Evolutionary conservation across 805 yeast species (phyloP).

Genomic region (Metschnikowia lachancei): DNA sequence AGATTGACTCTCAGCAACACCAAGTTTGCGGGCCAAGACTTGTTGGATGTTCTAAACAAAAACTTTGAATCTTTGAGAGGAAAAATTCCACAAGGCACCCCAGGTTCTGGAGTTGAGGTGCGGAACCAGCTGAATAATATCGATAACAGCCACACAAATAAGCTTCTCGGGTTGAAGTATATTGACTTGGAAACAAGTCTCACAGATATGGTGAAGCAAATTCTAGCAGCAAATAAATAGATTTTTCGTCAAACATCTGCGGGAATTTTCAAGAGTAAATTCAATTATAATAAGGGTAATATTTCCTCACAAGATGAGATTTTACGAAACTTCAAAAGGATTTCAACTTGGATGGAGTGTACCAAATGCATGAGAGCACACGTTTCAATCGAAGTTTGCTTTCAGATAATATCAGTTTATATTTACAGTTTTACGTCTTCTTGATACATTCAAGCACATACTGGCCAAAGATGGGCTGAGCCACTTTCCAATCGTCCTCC

Average conservation of each 20-base stretch:
- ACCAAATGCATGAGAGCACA: too few relatives aligned
- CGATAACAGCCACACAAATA: conserved; percentile 38
- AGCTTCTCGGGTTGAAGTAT: conserved; percentile 39
- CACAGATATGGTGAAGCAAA: conserved; percentile 43
- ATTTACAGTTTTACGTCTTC: neutral
- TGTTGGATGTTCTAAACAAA: conserved; percentile 35
- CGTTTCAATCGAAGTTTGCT: too few relatives aligned
- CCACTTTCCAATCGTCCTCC: conserved; percentile 34
- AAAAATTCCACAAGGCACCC: conserved; percentile 44
- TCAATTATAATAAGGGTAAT: too few relatives aligned
- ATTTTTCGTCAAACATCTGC: too few relatives aligned
- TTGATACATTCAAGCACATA: conserved; percentile 18
- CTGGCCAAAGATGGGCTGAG: conserved; percentile 33
- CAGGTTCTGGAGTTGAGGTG: conserved; percentile 31
- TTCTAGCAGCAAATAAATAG: conserved; percentile 20
- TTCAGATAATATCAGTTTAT: too few relatives aligned
- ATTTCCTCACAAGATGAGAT: too few relatives aligned
- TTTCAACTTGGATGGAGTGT: too few relatives aligned
- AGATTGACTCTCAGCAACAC: conserved; percentile 31
- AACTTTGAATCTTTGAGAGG: conserved; percentile 40
- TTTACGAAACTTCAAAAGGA: too few relatives aligned
- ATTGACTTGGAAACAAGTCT: conserved; percentile 40
- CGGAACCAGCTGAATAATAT: conserved; percentile 23
- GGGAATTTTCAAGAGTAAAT: too few relatives aligned
- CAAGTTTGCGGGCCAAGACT: conserved; percentile 29